Conservation (phyloP, 208 protist genomes). For the Trypanosoma caninum region DNA sequence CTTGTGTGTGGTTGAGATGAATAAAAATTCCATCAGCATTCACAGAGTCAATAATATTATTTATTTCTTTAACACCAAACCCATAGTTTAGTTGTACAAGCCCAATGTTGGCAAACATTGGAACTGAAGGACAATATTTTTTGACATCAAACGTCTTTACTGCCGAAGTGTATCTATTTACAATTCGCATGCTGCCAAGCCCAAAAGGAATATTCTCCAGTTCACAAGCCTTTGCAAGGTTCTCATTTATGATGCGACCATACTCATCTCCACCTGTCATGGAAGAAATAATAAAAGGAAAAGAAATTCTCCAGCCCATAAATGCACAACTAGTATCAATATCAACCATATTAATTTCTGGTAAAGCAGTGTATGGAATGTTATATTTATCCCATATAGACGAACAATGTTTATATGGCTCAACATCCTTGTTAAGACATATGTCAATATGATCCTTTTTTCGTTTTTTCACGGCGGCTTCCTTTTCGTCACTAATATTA, state of each 20-base stretch:
- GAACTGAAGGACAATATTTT: constrained; percentile 79
- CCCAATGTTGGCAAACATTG: constrained; percentile 91
- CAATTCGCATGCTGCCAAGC: constrained; percentile 88
- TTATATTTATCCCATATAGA: constrained; percentile 82
- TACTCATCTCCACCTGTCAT: constrained; percentile 91
- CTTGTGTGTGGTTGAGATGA: constrained; percentile 90
- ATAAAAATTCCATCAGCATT: constrained; percentile 88
- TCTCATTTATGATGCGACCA: constrained; percentile 90
- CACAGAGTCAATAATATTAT: constrained; percentile 75
- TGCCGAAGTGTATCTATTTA: constrained; percentile 82
- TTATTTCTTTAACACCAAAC: constrained; percentile 82
- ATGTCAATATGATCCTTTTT: constrained; percentile 93
- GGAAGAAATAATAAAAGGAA: constrained; percentile 87
- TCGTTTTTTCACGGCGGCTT: constrained; percentile 62
- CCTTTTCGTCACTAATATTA: too few relatives aligned
- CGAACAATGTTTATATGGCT: constrained; percentile 58
- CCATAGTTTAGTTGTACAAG: constrained; percentile 93
- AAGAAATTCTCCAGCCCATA: constrained; percentile 68
- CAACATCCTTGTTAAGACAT: constrained; percentile 78
- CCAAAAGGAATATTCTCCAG: constrained; percentile 86
- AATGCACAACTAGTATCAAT: constrained; percentile 80
- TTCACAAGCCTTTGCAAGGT: constrained; percentile 87
- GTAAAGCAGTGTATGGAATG: constrained; percentile 84
- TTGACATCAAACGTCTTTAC: constrained; percentile 89
- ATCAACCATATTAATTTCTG: constrained; percentile 72